A percentile compares a stretch with the other conserved stretches of the same genome.
phyloP scores from a whole-genome alignment of 1,284 basidiomycete species.

The Malassezia dermatis region DNA sequence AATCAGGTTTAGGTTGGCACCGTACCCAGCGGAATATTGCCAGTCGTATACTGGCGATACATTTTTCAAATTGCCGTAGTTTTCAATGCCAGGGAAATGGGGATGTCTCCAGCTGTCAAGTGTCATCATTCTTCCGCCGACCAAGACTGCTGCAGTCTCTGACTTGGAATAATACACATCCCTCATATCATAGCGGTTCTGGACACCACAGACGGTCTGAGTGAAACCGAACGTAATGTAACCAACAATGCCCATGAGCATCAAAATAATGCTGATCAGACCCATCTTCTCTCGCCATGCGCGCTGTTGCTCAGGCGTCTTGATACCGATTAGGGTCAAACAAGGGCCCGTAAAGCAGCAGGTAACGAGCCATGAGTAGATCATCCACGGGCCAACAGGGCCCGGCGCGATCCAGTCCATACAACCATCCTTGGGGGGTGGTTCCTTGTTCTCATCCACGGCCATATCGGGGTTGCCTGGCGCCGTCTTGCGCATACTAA shows the following conservation, averaged over 20 bases:
- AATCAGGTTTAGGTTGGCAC: conserved; percentile 62
- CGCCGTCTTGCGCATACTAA: conserved; percentile 36
- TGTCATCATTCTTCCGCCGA: conserved; percentile 71
- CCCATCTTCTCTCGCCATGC: conserved; percentile 99
- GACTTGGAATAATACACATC: not conserved
- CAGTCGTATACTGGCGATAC: conserved; percentile 73
- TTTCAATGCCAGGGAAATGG: conserved; percentile 16
- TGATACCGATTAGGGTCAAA: conserved; percentile 57
- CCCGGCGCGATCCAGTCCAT: conserved; percentile 51
- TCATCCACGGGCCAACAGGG: conserved; percentile 87
- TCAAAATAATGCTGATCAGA: conserved; percentile 66
- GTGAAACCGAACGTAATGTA: conserved; percentile 99
- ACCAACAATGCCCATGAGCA: conserved; percentile 82
- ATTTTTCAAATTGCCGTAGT: conserved; percentile 36
- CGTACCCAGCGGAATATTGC: conserved; percentile 53
- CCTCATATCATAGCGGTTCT: conserved; percentile 8
- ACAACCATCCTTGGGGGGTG: conserved; percentile 5
- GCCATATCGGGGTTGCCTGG: conserved; percentile 28
- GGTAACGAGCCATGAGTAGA: conserved; percentile 82
- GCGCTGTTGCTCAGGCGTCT: conserved; percentile 81
- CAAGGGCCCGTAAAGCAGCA: conserved; percentile 65
- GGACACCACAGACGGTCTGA: conserved; percentile 71
- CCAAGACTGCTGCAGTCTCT: conserved; percentile 33
- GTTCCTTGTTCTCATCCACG: conserved; percentile 20
- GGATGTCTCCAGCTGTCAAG: conserved; percentile 60